phyloP scores from a whole-genome alignment of 1,139 yeast genomes.

The Hanseniaspora gamundiae region DNA sequence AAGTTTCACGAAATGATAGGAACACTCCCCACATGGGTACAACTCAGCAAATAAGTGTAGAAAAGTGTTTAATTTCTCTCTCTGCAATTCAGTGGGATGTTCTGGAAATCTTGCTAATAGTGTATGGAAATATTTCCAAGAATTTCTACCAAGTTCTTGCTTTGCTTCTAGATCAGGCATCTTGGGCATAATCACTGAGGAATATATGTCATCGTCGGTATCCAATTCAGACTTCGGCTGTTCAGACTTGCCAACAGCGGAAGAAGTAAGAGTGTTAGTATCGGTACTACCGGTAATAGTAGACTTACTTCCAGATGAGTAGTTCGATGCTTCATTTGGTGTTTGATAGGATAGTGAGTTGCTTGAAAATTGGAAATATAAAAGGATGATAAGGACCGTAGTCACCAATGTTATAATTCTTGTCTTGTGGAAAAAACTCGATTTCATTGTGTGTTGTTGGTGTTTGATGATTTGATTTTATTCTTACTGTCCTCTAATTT shows the following conservation, averaged over 20 bases:
- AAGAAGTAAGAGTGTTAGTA: neutral
- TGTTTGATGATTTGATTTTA: neutral
- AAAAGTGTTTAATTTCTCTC: slow-evolving; percentile 44
- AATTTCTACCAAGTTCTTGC: slow-evolving; percentile 54
- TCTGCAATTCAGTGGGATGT: slow-evolving; percentile 51
- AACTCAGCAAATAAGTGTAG: slow-evolving; percentile 58
- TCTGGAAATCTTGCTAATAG: slow-evolving; percentile 87
- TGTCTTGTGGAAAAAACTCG: neutral
- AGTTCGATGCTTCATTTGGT: neutral
- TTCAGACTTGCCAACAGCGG: too few relatives aligned
- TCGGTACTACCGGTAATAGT: neutral
- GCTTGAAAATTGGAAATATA: neutral
- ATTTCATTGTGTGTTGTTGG: neutral
- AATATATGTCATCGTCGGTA: slow-evolving; percentile 5
- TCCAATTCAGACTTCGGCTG: too few relatives aligned
- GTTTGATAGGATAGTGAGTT: neutral
- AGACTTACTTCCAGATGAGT: neutral
- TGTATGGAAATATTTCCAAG: slow-evolving; percentile 88
- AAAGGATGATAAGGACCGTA: neutral
- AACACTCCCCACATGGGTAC: slow-evolving; percentile 92
- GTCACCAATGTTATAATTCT: neutral
- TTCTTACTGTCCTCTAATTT: too few relatives aligned
- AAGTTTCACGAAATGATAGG: slow-evolving; percentile 71
- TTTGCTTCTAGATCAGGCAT: slow-evolving; percentile 54
- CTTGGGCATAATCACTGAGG: slow-evolving; percentile 55